A percentile compares a stretch with the other conserved stretches of the same genome.
Conservation (phyloP, 129 eudicot species). For the Glebionis coronaria region DNA sequence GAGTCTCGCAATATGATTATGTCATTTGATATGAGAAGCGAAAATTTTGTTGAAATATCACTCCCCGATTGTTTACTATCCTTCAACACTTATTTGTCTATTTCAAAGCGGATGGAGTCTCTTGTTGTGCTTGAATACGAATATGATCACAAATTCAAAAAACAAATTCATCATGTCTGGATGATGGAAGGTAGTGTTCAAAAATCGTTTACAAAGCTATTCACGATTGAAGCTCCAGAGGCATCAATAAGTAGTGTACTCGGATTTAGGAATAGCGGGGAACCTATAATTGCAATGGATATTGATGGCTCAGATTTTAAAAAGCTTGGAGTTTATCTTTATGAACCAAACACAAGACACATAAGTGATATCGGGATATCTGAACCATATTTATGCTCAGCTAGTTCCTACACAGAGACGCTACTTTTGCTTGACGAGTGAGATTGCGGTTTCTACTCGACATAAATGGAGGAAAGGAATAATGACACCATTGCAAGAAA, state of each 20-base stretch:
- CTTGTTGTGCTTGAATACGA: background rate
- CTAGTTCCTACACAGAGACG: slow-evolving; percentile 1
- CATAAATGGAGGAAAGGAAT: too few relatives aligned
- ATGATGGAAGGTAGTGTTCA: slow-evolving; percentile 1
- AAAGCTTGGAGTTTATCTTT: background rate
- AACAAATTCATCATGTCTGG: background rate
- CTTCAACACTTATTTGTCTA: background rate
- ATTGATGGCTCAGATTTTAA: too few relatives aligned
- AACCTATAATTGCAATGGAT: background rate
- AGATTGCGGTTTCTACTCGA: background rate
- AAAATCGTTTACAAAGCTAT: background rate
- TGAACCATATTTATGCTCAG: background rate
- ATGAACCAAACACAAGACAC: background rate
- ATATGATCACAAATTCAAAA: too few relatives aligned
- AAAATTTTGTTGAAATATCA: background rate
- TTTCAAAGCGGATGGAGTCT: background rate
- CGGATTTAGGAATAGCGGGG: background rate
- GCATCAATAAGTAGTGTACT: background rate
- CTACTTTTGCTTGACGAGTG: slow-evolving; percentile 17
- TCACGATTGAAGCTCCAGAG: background rate
- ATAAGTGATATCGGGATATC: background rate
- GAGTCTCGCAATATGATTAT: background rate
- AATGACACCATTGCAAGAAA: background rate
- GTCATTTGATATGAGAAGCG: slow-evolving; percentile 13
- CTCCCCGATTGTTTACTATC: too few relatives aligned